phyloP scores from a whole-genome alignment of 345 rosid species.

The Salix arbutifolia region DNA sequence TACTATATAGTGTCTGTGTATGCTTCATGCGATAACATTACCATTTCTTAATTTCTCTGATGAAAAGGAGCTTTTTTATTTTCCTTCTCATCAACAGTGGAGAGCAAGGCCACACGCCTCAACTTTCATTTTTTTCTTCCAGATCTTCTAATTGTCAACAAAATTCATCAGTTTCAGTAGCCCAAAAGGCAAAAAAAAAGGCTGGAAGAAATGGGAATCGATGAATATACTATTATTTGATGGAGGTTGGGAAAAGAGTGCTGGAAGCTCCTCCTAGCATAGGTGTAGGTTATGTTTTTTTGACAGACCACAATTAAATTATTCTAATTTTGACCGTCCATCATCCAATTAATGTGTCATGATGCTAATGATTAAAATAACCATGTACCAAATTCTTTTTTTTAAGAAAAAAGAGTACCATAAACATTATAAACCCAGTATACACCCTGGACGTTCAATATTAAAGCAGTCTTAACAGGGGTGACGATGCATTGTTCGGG shows the following conservation, averaged over 20 bases:
- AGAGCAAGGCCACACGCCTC: neutral
- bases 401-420: neutral
- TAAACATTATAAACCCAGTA: neutral
- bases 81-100: neutral
- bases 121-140: neutral
- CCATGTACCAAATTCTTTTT: neutral
- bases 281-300: neutral
- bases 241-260: conserved; percentile 1
- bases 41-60: neutral
- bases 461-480: no score
- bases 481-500: no score
- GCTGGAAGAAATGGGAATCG: conserved; percentile 13
- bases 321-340: neutral
- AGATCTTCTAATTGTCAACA: neutral
- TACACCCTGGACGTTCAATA: neutral
- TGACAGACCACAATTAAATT: neutral
- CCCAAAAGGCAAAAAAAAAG: conserved; percentile 15
- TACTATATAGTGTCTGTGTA: neutral
- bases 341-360: neutral
- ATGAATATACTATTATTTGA: conserved; percentile 8
- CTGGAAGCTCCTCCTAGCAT: neutral
- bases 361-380: neutral
- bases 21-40: neutral
- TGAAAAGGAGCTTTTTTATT: neutral
- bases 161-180: neutral